Base-by-base conservation (phyloP, 805 yeast genomes). In the Lipomyces kockii region DNA sequence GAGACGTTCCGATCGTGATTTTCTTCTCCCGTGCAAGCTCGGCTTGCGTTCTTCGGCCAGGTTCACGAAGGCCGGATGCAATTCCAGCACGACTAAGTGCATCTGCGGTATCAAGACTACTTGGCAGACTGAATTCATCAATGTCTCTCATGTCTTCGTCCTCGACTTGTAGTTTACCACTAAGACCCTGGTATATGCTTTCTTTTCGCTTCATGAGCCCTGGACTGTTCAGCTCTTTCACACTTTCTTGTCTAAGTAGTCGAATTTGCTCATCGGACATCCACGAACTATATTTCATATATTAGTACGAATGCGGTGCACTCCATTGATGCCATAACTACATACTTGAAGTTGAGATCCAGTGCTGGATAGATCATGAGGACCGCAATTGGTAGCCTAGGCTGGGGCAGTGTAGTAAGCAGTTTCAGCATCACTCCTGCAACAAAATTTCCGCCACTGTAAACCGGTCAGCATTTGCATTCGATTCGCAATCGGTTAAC, bases 341-440 rank as follows among this genome's bases (percentile, higher is more conserved):
- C 73, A 22, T 73, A 75, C 61, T 76, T 66, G 60, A 70, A 73
- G 59, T 74, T 73, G 37, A 76, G 63, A 25, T 74, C 78, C n/a
- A 75, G 65, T 20, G 75, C 72, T 12, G 77, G 77, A 59, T 75
- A 75, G 27, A 71, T 60, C 64, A 75, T 35, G n/a, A 75, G 65
- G 3, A 75, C 27, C 3, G 77, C 74, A 1, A 67, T 61, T 3
- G 77, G 77, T 22, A 63, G 66, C 37, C 67, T 67, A 20, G 68
- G 54, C 32, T 51, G 61, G 22, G 60, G 34, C 7, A 53, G 34
- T 17, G 58, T 54, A 29, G 59, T 61, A 20, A 74, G 59, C 3
- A 74, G 49, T 39, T 68, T 72, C 25, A 74, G 62, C 49, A 69
- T 70, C 17, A 67, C 63, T 11, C 74, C 76, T 2, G 77, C 68